These are phyloP conservation scores for Cladophialophora immunda DNA, from an alignment of 2,329 filamentous ascomycete genomes.

Conservation along the genomic window DNA sequence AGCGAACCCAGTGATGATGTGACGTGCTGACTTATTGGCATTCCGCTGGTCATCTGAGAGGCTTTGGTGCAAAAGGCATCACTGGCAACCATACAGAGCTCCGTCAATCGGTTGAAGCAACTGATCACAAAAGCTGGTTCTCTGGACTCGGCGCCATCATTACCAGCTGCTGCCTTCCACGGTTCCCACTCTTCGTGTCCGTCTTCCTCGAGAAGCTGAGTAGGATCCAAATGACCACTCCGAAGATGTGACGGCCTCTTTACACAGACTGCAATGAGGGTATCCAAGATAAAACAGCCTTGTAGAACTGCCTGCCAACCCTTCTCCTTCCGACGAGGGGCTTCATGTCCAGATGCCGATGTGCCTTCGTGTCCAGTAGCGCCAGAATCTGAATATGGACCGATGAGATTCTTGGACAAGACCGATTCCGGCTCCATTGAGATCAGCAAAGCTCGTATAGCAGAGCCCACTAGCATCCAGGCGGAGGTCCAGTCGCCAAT, in stretches of 20 bases:
- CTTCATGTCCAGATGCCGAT: conserved; percentile 11
- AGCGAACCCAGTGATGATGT: conserved; percentile 13
- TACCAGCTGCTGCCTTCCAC: conserved; percentile 61
- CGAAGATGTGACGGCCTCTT: conserved; percentile 56
- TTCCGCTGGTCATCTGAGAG: neutral
- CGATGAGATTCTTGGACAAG: neutral
- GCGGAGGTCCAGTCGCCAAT: conserved; percentile 58
- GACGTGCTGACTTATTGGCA: neutral
- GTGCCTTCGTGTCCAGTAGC: neutral
- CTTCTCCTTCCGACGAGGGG: conserved; percentile 34
- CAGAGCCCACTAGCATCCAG: conserved; percentile 63
- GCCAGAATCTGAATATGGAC: neutral
- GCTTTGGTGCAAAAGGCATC: neutral
- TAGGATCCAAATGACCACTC: conserved; percentile 43
- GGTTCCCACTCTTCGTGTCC: conserved; percentile 78
- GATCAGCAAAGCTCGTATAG: conserved; percentile 57
- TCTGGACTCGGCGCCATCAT: conserved; percentile 47
- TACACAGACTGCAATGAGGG: conserved; percentile 59
- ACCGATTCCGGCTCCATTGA: conserved; percentile 34
- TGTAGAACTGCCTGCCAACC: conserved; percentile 56
- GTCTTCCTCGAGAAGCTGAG: conserved; percentile 67
- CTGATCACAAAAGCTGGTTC: conserved; percentile 58
- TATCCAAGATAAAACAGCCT: conserved; percentile 64
- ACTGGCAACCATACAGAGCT: conserved; percentile 43
- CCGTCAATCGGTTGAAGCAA: conserved; percentile 62